Base-by-base conservation (phyloP, 768 basidiomycete genomes). In the Strobilomyces confusus region DNA sequence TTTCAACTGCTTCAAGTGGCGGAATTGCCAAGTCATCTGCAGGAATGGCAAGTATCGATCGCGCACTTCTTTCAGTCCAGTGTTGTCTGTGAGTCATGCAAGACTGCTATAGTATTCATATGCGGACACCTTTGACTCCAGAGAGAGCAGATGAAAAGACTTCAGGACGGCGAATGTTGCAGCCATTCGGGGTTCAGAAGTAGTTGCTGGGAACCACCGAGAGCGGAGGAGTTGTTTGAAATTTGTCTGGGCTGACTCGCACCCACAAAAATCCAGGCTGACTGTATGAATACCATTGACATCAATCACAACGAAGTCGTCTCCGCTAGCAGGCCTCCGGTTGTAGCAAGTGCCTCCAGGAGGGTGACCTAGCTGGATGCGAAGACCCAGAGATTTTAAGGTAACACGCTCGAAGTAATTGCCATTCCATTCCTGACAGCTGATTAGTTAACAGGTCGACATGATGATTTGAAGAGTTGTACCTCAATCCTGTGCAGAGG, bases 1-100 rank as follows among this genome's bases (percentile, higher is more conserved):
- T 14, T 52, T 53, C 2, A 53, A 14, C 30, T 40, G 19, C n/a
- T 52, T 56, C 7, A 56, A 9, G 23, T 52, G 50, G 5, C 22
- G 23, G 46, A 42, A 52, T 11, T 56, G 42, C 25, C 9, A 32
- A 1, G 33, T 32, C 12, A 54, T 45, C 1, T 19, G 6, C n/a
- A 55, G 12, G 3, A 55, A 56, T 20, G 36, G 15, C 1, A 26
- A 25, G 19, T 51, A 55, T 1, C 9, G 15, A n/a, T 48, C 38
- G 34, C 50, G 20, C 9, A 12, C 9, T 13, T 22, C 20, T 14
- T 3, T 37, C 26, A 44, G 15, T 1, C 52, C 46, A 0, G 14
- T 26, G 9, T 48, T 53, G 11, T 53, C 6, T 0, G 0, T 42
- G 4, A 1, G 32, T 2, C 23, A 5, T 0, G n/a, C 6, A 0